Evolutionary conservation across 495 filamentous ascomycete genomes (phyloP).

Genomic region (Tuber indicum): DNA sequence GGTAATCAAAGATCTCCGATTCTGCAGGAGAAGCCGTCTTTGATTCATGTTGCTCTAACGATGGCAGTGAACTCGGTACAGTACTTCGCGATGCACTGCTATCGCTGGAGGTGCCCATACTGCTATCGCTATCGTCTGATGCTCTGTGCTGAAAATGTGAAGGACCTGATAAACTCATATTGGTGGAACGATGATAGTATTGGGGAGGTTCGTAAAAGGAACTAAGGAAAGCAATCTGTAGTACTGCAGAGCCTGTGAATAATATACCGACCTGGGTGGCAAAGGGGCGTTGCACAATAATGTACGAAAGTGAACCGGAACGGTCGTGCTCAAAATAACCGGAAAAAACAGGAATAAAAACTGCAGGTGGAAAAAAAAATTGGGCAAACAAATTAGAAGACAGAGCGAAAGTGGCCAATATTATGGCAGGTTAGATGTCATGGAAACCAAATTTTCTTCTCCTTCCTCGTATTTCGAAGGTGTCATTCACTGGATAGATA

Average conservation of each 20-base stretch:
- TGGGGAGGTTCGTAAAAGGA: slow-evolving; percentile 28
- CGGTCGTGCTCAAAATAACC: slow-evolving; percentile 22
- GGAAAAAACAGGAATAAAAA: slow-evolving; percentile 35
- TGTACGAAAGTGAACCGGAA: slow-evolving; percentile 16
- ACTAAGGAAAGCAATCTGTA: slow-evolving; percentile 23
- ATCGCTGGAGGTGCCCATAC: slow-evolving; percentile 35
- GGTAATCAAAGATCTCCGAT: slow-evolving; percentile 36
- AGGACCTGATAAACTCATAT: slow-evolving; percentile 35
- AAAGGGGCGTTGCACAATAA: slow-evolving; percentile 20
- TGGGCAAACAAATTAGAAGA: slow-evolving; percentile 31
- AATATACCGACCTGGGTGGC: slow-evolving; percentile 36
- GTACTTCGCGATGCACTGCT: slow-evolving; percentile 35
- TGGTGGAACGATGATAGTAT: slow-evolving; percentile 21
- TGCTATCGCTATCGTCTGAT: slow-evolving; percentile 34
- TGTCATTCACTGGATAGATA: slow-evolving; percentile 25
- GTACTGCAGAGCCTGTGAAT: slow-evolving; percentile 19
- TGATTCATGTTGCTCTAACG: slow-evolving; percentile 38
- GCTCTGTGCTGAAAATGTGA: slow-evolving; percentile 23
- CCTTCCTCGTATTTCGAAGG: background rate
- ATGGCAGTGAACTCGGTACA: slow-evolving; percentile 39
- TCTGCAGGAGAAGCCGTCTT: slow-evolving; percentile 32
- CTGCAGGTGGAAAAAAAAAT: slow-evolving; percentile 14
- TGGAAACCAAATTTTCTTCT: slow-evolving; percentile 28
- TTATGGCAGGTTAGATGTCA: slow-evolving; percentile 36
- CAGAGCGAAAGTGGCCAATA: slow-evolving; percentile 24